Evolutionary conservation across 768 basidiomycete genomes (phyloP).

Genomic region (Mycena floridula): DNA sequence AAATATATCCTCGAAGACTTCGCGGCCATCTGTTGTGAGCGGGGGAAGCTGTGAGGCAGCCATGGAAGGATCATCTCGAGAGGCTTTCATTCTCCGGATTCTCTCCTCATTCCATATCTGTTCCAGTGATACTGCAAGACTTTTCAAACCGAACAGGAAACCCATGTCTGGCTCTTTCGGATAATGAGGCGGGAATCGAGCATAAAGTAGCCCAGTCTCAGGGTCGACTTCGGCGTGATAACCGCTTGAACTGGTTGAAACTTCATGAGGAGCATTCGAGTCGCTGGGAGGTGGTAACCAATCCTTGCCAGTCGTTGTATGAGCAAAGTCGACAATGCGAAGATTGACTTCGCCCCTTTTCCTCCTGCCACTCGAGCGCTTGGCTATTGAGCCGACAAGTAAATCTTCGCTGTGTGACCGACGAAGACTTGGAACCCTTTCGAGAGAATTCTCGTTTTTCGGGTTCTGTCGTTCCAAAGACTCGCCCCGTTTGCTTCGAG

Average conservation of each 20-base stretch:
- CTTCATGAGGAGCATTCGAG: conserved; percentile 33
- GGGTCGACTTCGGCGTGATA: conserved; percentile 81
- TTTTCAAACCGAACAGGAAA: conserved; percentile 88
- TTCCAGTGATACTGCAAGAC: conserved; percentile 68
- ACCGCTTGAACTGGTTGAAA: conserved; percentile 57
- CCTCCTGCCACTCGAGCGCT: conserved; percentile 57
- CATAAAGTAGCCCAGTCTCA: conserved; percentile 78
- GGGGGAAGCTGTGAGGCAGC: conserved; percentile 51
- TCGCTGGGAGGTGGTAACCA: conserved; percentile 65
- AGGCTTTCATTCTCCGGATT: conserved; percentile 56
- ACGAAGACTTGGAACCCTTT: conserved; percentile 43
- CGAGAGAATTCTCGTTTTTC: conserved; percentile 30
- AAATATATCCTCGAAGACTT: conserved; percentile 76
- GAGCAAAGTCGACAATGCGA: conserved; percentile 97
- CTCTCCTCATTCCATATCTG: conserved; percentile 87
- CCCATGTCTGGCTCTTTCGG: conserved; percentile 76
- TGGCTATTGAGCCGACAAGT: conserved; percentile 57
- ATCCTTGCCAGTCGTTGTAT: conserved; percentile 93
- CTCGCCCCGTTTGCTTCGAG: conserved; percentile 71
- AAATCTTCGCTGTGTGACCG: conserved; percentile 80
- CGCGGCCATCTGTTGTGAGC: conserved; percentile 65
- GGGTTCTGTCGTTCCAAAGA: conserved; percentile 58
- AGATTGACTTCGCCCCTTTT: conserved; percentile 91
- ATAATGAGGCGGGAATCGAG: conserved; percentile 46
- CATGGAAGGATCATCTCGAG: conserved; percentile 48